These are phyloP conservation scores for Globomyces pollinis-pini DNA, from an alignment of 192 early-diverging fungal genomes.

Conservation along the genomic window DNA sequence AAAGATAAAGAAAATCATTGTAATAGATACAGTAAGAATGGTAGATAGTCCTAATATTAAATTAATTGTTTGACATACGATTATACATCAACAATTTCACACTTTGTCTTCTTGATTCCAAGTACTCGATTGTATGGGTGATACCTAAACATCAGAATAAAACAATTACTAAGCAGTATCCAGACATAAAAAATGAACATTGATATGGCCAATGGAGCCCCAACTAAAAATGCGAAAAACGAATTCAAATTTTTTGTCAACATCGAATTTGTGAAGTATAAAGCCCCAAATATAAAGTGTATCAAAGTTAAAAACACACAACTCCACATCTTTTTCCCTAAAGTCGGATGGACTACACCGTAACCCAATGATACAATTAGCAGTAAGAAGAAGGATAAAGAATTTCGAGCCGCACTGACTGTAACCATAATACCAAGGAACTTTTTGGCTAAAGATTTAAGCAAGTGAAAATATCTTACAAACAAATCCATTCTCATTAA, in stretches of 20 bases:
- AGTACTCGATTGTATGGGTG: conserved; percentile 64
- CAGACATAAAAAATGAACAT: conserved; percentile 94
- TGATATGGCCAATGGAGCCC: conserved; percentile 78
- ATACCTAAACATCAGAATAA: conserved; percentile 27
- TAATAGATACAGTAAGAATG: conserved; percentile 68
- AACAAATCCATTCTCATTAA: conserved; percentile 56
- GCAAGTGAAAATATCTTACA: too few relatives aligned
- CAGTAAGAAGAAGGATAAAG: conserved; percentile 92
- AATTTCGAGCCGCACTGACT: conserved; percentile 83
- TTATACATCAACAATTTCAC: conserved; percentile 90
- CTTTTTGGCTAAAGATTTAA: too few relatives aligned
- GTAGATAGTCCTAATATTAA: too few relatives aligned
- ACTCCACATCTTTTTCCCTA: conserved; percentile 84
- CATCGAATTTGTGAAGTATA: conserved; percentile 79
- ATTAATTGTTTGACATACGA: too few relatives aligned
- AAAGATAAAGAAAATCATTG: conserved; percentile 70
- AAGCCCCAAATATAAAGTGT: conserved; percentile 82
- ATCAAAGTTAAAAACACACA: conserved; percentile 66
- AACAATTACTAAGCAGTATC: conserved; percentile 62
- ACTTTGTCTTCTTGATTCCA: conserved; percentile 73
- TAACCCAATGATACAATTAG: conserved; percentile 93
- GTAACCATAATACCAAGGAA: conserved; percentile 69
- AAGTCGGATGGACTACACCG: conserved; percentile 87
- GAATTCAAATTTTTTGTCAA: conserved; percentile 57
- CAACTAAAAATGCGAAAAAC: conserved; percentile 67